Evolutionary conservation across 495 filamentous ascomycete species (phyloP).

Genomic region (Aspergillus sclerotiicarbonarius): DNA sequence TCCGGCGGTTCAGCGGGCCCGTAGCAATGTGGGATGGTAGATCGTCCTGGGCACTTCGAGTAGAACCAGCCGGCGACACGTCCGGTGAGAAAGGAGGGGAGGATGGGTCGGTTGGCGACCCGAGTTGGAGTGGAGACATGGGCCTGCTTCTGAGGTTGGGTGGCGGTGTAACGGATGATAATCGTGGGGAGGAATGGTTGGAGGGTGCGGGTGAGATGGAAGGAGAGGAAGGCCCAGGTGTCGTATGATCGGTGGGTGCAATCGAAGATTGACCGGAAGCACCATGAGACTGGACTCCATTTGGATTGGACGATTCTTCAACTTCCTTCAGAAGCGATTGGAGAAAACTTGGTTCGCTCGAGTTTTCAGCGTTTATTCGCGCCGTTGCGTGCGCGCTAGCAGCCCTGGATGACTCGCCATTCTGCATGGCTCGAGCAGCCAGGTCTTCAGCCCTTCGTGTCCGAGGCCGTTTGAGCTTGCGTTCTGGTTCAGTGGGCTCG

Average conservation of each 20-base stretch:
- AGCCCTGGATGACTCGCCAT: conserved; percentile 46
- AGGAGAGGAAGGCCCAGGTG: conserved; percentile 66
- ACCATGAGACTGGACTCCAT: conserved; percentile 49
- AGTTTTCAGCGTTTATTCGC: conserved; percentile 32
- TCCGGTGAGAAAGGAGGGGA: conserved; percentile 58
- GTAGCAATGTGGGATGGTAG: conserved; percentile 13
- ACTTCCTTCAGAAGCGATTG: conserved; percentile 85
- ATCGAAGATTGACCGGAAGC: conserved; percentile 46
- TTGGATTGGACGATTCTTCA: conserved; percentile 61
- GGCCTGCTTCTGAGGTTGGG: conserved; percentile 59
- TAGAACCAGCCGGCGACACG: conserved; percentile 34
- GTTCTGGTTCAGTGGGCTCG: conserved; percentile 62
- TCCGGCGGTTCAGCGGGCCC: conserved; percentile 26
- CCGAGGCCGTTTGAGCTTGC: conserved; percentile 81
- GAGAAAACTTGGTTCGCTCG: conserved; percentile 63
- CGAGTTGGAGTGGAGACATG: conserved; percentile 66
- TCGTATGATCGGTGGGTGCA: conserved; percentile 41
- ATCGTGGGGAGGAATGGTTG: conserved; percentile 63
- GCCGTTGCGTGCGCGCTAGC: conserved; percentile 29
- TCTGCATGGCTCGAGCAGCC: conserved; percentile 40
- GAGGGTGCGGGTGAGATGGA: conserved; percentile 69
- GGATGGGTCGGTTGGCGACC: conserved; percentile 60
- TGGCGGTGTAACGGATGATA: conserved; percentile 72
- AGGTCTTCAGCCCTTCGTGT: conserved; percentile 57
- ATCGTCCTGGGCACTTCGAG: conserved; percentile 16